Evolutionary conservation across 495 filamentous ascomycete species (phyloP), one percentile per base, ranked within the genome.

Genomic region (Daldinia concentrica): DNA sequence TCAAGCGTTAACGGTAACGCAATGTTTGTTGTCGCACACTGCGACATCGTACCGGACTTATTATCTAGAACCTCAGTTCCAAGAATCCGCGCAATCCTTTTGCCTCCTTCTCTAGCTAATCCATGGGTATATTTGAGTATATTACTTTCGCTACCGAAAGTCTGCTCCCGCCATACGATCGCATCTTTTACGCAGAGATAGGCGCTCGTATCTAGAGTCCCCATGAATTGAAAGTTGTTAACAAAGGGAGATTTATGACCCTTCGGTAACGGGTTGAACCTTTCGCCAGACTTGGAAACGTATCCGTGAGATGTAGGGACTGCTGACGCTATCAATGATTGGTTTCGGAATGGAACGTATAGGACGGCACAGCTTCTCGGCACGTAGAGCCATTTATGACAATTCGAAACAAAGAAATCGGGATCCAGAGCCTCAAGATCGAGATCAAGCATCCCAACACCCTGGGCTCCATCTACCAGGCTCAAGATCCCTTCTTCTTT

Each of bases 311-410:
- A 86, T 6, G 89, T 95, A 3, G 93, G 93, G 8, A 94, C 67
- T 0, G 90, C 87, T 1, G 88, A 87, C 27, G 88, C 87, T 52
- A 95, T 86, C 37, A 93, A 72, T 64, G 84, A 80, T 64, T 97
- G 93, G 76, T 94, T 90, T 37, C 86, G 85, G 12, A 82, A 65
- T 0, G 91, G 89, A 7, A 94, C 91, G 77, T 94, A 90, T 66
- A 97, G 85, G 3, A 93, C 79, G 1, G 92, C 92, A 68, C 88
- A 91, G 58, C 86, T 86, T 58, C 93, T 87, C 8, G 93, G 93
- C n/a, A 87, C 86, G 72, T 86, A 91, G 12, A 96, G 86, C 93
- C 93, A 97, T 82, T 95, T 97, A 79, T 95, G 90, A 62, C 85
- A 89, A 69, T 95, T 95, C 30, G 82, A 88, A 15, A 91, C 83